Conservation (phyloP, 2,329 filamentous ascomycete genomes). For the Mollisiaceae sp. region DNA sequence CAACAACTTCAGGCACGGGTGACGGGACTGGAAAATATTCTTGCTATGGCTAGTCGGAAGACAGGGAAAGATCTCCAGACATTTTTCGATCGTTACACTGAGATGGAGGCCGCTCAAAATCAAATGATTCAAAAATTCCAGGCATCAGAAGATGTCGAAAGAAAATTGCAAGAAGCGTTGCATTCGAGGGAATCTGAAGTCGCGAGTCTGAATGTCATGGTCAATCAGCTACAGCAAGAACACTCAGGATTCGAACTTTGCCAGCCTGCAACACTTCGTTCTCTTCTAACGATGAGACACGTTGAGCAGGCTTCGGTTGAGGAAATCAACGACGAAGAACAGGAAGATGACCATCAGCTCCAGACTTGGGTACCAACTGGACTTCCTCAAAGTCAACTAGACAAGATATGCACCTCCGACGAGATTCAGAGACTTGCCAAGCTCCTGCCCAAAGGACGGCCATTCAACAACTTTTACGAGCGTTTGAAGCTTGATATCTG, state of each 20-base stretch:
- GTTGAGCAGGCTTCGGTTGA: slow-evolving; percentile 16
- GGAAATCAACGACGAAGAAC: not conserved
- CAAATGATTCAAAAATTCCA: slow-evolving; percentile 12
- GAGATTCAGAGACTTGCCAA: slow-evolving; percentile 18
- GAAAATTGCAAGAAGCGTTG: not conserved
- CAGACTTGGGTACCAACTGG: slow-evolving; percentile 12
- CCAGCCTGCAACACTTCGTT: slow-evolving; percentile 14
- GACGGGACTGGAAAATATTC: slow-evolving; percentile 13
- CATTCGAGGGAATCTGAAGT: slow-evolving; percentile 5
- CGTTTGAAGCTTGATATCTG: slow-evolving; percentile 14
- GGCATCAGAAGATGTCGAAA: not conserved
- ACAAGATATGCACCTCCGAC: slow-evolving; percentile 4
- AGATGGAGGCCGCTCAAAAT: slow-evolving; percentile 9
- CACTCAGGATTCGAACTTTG: slow-evolving; percentile 4
- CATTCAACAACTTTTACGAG: slow-evolving; percentile 20
- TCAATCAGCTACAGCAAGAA: slow-evolving; percentile 21
- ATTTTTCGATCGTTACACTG: slow-evolving; percentile 13
- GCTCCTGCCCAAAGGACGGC: not conserved
- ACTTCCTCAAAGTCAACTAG: slow-evolving; percentile 11
- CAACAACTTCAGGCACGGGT: slow-evolving; percentile 19
- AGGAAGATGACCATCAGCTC: not conserved
- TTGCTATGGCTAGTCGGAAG: slow-evolving; percentile 7
- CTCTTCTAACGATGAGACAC: slow-evolving; percentile 19
- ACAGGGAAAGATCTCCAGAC: slow-evolving; percentile 8
- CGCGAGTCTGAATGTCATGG: slow-evolving; percentile 2